These are phyloP conservation scores for Candida xyloterini DNA, from an alignment of 805 yeast species.

Conservation along the genomic window DNA sequence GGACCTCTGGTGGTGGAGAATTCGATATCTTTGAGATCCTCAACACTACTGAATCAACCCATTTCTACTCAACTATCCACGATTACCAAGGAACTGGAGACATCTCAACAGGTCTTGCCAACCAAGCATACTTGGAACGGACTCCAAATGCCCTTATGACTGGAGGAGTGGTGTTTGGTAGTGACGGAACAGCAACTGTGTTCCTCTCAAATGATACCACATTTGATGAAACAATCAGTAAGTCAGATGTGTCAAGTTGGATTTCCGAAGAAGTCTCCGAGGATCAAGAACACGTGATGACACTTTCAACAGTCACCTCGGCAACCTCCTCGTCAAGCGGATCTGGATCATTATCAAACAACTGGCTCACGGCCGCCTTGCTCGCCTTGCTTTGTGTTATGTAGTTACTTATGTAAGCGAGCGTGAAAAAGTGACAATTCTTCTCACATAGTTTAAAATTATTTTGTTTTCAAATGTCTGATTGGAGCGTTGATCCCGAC, in stretches of 20 bases:
- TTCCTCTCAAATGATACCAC: slow-evolving; percentile 55
- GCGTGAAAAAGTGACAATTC: not conserved
- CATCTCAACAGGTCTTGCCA: slow-evolving; percentile 58
- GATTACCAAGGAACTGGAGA: slow-evolving; percentile 71
- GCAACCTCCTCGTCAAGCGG: slow-evolving; percentile 9
- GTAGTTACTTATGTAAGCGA: not conserved
- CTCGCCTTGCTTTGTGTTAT: not conserved
- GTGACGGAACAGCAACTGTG: slow-evolving; percentile 57
- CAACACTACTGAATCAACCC: slow-evolving; percentile 54
- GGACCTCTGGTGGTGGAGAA: slow-evolving; percentile 80
- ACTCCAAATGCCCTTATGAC: slow-evolving; percentile 48
- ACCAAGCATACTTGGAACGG: slow-evolving; percentile 56
- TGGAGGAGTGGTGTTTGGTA: slow-evolving; percentile 72
- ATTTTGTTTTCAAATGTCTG: slow-evolving; percentile 36
- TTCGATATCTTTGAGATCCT: slow-evolving; percentile 73
- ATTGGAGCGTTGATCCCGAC: slow-evolving; percentile 93
- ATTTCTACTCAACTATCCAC: slow-evolving; percentile 67
- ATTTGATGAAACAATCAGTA: slow-evolving; percentile 44
- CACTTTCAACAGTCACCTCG: slow-evolving; percentile 21
- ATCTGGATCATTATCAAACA: not conserved
- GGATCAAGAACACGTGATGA: slow-evolving; percentile 16
- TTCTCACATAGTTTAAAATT: not conserved
- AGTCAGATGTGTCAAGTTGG: slow-evolving; percentile 45
- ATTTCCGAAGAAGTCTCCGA: slow-evolving; percentile 31
- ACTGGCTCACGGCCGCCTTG: slow-evolving; percentile 2